A percentile compares a stretch with the other conserved stretches of the same genome.
phyloP scores from a whole-genome alignment of 148 eudicot species.

The Persicaria maculosa region DNA sequence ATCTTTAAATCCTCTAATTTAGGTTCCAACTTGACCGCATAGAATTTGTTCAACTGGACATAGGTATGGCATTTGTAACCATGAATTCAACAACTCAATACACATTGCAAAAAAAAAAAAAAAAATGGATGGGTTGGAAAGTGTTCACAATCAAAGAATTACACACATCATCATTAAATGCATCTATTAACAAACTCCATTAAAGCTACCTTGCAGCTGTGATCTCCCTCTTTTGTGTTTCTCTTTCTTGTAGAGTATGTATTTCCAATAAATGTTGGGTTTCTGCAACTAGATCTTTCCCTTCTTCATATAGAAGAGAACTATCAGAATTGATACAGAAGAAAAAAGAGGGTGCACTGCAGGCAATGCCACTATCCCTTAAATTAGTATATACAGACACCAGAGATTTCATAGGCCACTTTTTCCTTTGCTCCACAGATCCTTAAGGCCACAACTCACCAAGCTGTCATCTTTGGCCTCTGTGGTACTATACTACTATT shows the following conservation, averaged over 20 bases:
- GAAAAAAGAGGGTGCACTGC: neutral
- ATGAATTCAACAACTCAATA: no score
- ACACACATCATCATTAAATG: neutral
- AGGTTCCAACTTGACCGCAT: no score
- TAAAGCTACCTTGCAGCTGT: constrained; percentile 9
- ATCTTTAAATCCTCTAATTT: no score
- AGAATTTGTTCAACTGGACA: no score
- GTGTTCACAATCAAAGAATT: neutral
- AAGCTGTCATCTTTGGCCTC: constrained; percentile 5
- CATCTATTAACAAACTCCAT: neutral
- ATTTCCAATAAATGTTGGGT: constrained; percentile 2
- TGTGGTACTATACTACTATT: neutral
- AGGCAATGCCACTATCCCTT: neutral
- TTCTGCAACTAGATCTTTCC: constrained; percentile 12
- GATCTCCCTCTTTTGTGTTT: neutral
- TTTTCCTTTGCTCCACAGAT: neutral
- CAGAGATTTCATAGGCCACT: neutral
- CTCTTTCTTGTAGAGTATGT: neutral
- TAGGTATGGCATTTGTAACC: no score
- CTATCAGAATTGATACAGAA: constrained; percentile 1
- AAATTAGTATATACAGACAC: neutral
- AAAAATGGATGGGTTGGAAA: no score
- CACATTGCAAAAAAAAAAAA: no score
- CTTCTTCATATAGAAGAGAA: constrained; percentile 13
- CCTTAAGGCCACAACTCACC: constrained; percentile 1